Base-by-base conservation (phyloP, 331 rosid genomes). In the Arachis monticola region DNA sequence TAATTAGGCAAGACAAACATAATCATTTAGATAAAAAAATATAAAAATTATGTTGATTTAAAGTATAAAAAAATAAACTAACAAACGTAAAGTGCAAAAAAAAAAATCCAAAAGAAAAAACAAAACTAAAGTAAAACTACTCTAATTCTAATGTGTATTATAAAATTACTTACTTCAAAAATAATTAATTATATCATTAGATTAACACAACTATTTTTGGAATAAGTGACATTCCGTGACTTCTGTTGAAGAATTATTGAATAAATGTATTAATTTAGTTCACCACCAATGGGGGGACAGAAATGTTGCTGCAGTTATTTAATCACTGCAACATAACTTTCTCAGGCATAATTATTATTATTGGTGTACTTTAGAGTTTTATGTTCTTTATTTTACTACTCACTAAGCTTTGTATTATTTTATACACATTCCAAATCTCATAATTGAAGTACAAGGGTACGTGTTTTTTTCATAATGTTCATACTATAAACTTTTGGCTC, bases 401-500 rank as follows among this genome's bases (percentile, higher is more conserved):
- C 3, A 50, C 22, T 41, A n/a, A 46, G 60, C 64, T 56, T 11
- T 75, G 12, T 61, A 70, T 58, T 76, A 35, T 35, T 70, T 64
- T 71, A 22, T 70, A 31, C 51, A 42, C 69, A 70, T 12, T 38
- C 7, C 30, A 69, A 60, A 52, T 41, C 30, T 56, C 48, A 62
- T 27, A 79, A 66, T 56, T 59, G 56, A 52, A 65, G 63, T 17
- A 58, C 60, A 13, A 62, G 65, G 77, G 68, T 80, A 38, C 69
- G 47, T 67, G 42, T 71, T 47, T 82, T 69, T 4, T 2, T 67
- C 30, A 67, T 60, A 70, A 70, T 14, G 80, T 77, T 80, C 74
- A 77, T 32, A 80, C 76, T 8, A 1, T 70, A 60, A 51, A 51
- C 60, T 74, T 60, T 70, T 75, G 78, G 79, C 83, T 45, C 2